Conservation (phyloP, 78 protist species). For the Mastigamoeba balamuthi region DNA sequence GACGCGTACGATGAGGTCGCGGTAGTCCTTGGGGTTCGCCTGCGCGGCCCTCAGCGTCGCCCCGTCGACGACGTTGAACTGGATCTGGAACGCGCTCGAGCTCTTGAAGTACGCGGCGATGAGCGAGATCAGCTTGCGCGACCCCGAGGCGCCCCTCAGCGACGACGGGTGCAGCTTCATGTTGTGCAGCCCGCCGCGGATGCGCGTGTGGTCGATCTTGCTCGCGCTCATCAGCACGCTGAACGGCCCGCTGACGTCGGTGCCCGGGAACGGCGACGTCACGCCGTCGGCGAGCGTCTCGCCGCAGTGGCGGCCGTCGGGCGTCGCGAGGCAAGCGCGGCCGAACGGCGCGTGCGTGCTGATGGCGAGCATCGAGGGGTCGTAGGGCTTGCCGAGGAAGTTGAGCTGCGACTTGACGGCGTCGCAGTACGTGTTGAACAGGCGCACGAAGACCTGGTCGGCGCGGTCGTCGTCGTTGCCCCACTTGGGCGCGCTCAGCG, state of each 20-base stretch:
- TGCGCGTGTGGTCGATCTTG: not conserved
- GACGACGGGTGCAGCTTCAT: not conserved
- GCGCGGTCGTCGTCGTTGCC: not conserved
- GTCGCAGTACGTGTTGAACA: not conserved
- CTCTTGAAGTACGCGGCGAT: not conserved
- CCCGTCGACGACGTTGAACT: not conserved
- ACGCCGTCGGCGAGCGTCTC: not conserved
- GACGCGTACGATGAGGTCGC: not conserved
- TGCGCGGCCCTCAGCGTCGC: not conserved
- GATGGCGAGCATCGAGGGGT: not conserved
- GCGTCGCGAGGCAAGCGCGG: not conserved
- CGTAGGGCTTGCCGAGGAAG: not conserved
- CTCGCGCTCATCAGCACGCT: not conserved
- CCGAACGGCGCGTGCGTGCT: not conserved
- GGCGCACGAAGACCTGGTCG: not conserved
- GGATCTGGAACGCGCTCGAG: not conserved
- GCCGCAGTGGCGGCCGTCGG: not conserved
- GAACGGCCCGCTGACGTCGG: not conserved
- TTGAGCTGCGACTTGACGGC: not conserved
- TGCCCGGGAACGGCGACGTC: not conserved
- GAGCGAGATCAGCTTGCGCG: not conserved
- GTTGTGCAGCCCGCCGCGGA: not conserved
- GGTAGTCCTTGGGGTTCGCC: not conserved
- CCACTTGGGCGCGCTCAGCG: not conserved
- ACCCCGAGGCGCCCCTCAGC: not conserved